phyloP scores from a whole-genome alignment of 1,284 basidiomycete genomes.

The Vanrija humicola region DNA sequence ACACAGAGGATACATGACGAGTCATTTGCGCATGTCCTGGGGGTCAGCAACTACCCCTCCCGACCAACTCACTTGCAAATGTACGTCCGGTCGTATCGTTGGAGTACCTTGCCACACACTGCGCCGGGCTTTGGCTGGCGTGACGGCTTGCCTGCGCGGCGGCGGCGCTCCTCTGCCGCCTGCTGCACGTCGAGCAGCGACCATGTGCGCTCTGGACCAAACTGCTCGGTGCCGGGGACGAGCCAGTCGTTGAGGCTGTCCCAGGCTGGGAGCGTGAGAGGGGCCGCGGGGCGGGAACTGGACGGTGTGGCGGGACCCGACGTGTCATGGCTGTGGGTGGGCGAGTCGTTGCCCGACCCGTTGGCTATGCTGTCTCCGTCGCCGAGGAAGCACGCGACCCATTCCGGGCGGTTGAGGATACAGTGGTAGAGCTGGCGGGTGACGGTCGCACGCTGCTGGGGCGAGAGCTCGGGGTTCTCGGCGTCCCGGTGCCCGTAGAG shows the following conservation, averaged over 20 bases:
- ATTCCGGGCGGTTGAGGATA: conserved; percentile 30
- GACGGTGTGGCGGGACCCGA: background rate
- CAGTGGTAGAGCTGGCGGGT: conserved; percentile 31
- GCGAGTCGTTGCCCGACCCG: background rate
- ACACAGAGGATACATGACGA: conserved; percentile 84
- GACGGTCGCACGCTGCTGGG: conserved; percentile 24
- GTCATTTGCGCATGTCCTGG: conserved; percentile 81
- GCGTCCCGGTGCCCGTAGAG: conserved; percentile 11
- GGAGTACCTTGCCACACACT: conserved; percentile 40
- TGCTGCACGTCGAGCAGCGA: conserved; percentile 18
- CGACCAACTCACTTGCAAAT: conserved; percentile 74
- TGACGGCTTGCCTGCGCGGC: conserved; percentile 13
- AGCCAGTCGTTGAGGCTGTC: conserved; percentile 23
- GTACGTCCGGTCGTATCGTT: conserved; percentile 66
- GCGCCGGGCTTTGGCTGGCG: conserved; percentile 22
- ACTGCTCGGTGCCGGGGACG: conserved; percentile 9
- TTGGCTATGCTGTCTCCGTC: background rate
- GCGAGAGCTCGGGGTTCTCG: conserved; percentile 14
- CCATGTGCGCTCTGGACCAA: conserved; percentile 16
- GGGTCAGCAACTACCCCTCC: background rate
- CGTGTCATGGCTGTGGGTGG: background rate
- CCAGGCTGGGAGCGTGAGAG: conserved; percentile 6
- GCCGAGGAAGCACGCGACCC: conserved; percentile 21
- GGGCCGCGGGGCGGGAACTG: background rate
- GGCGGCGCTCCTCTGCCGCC: conserved; percentile 16